A percentile compares a stretch with the other conserved stretches of the same genome.
Conservation (phyloP, 1,284 basidiomycete genomes). For the Leccinum cinnamomeum region DNA sequence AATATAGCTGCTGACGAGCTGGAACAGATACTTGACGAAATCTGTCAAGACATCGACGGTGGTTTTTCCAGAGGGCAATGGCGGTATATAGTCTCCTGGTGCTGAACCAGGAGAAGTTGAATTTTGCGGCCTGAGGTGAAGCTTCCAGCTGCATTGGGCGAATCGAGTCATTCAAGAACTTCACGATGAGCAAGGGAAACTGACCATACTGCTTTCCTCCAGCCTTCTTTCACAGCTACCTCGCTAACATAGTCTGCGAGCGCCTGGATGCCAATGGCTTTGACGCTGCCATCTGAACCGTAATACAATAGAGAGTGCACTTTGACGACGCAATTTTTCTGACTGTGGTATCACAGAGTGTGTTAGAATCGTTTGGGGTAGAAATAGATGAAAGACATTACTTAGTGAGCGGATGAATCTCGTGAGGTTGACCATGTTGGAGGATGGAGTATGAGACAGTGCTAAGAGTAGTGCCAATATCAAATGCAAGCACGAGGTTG, state of each 20-base stretch:
- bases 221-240: background rate
- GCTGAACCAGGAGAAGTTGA: no score
- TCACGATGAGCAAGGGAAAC: background rate
- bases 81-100: background rate
- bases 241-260: background rate
- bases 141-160: background rate
- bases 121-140: background rate
- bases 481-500: background rate
- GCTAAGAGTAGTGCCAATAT: background rate
- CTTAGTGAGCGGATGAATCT: background rate
- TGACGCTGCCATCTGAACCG: background rate
- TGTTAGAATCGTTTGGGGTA: background rate
- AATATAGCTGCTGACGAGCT: no score
- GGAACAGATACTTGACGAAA: no score
- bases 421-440: background rate
- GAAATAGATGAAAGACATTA: background rate
- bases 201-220: background rate
- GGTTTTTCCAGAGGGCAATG: conserved; percentile 3
- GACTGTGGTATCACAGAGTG: background rate
- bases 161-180: background rate
- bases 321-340: background rate
- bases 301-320: background rate
- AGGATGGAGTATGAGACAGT: background rate
- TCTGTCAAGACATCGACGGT: conserved; percentile 42
- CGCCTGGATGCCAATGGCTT: background rate